A percentile compares a stretch with the other conserved stretches of the same genome.
Conservation (phyloP, 768 basidiomycete genomes). For the Lactarius sanguifluus region DNA sequence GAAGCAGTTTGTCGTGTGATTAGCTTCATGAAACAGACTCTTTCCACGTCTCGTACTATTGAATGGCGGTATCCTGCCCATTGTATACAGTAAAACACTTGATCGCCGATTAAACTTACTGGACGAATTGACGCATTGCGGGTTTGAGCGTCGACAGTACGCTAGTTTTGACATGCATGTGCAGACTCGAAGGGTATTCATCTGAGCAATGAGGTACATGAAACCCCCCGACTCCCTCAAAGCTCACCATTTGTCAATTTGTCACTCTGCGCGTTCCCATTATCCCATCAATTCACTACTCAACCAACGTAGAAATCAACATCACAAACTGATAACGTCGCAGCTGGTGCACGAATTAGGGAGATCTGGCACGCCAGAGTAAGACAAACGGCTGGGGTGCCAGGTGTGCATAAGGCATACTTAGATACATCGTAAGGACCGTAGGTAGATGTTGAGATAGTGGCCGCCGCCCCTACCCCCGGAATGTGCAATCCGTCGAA, state of each 20-base stretch:
- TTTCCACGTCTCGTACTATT: not conserved
- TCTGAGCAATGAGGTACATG: not conserved
- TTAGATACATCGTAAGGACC: no score
- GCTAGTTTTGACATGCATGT: not conserved
- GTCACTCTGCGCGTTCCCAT: not conserved
- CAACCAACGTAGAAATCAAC: not conserved
- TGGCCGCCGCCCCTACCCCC: no score
- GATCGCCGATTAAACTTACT: not conserved
- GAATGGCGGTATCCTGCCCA: not conserved
- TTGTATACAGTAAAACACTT: not conserved
- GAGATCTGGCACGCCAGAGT: no score
- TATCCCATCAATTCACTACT: not conserved
- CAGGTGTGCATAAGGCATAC: no score
- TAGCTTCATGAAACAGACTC: not conserved
- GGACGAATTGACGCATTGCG: not conserved
- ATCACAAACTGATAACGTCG: not conserved
- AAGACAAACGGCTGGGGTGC: no score
- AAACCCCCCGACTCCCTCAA: not conserved
- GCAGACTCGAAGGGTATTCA: not conserved
- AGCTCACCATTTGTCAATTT: not conserved
- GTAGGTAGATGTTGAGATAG: no score
- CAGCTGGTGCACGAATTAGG: no score
- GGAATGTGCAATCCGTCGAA: no score
- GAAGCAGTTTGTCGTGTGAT: not conserved
- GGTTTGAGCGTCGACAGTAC: not conserved